Evolutionary conservation across 2,329 filamentous ascomycete species (phyloP), one percentile per base, ranked within the genome.

Genomic region (Pseudofabraea citricarpa): DNA sequence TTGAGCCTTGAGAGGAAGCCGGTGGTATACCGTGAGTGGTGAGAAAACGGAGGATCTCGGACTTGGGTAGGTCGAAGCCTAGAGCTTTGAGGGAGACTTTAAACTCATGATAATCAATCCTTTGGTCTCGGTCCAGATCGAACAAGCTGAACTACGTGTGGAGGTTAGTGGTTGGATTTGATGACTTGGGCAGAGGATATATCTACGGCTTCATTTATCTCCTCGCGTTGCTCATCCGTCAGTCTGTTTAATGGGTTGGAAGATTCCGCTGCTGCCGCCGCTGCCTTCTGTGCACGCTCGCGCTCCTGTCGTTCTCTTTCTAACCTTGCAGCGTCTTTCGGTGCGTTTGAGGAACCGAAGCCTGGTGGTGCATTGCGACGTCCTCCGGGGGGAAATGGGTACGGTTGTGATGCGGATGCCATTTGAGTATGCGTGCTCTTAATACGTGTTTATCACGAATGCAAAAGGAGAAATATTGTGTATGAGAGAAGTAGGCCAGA

Each of bases 31-130:
- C 93, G 64, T 93, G 83, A n/a, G 80, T 75, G 46, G 88, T 85
- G 48, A 98, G 77, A 49, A 94, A 80, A 36, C 77, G 72, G 57
- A 91, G 83, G 48, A 95, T 89, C 56, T 95, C 89, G 49, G 81
- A 73, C 65, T 95, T 95, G 46, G 88, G 78, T 39, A 95, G 74
- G 58, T 94, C 89, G 71, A 97, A 97, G 52, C 93, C 93, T 1
- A 98, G 81, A 3, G 93, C 93, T 64, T 94, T 93, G 58, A 97
- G 83, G 48, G 91, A 90, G 69, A 97, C 93, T 67, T 93, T 91
- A 64, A 97, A 87, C 69, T 98, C 93, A 70, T 97, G 93, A 73
- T 95, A 97, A 71, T 97, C 91, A 61, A 98, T 88, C 66, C 87
- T 83, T 36, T 83, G 79, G 70, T 97, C 90, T 64, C 94, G 91